These are phyloP conservation scores for Pythium graminicola DNA, from an alignment of 352 stramenopile species.

Conservation along the genomic window DNA sequence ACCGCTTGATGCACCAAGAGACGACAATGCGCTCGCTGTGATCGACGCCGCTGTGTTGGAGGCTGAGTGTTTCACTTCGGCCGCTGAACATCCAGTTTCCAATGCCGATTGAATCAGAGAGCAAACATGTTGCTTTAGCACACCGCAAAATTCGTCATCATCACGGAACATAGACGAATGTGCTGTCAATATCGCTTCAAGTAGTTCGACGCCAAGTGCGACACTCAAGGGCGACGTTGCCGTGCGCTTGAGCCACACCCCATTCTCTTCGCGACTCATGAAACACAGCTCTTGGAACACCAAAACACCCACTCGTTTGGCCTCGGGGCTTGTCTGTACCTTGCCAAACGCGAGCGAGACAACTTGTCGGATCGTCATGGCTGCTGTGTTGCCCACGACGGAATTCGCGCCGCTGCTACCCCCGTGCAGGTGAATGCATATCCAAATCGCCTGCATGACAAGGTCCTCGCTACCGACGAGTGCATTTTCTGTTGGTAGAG, in stretches of 20 bases:
- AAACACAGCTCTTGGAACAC: slow-evolving; percentile 86
- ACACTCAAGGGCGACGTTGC: slow-evolving; percentile 69
- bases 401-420: slow-evolving; percentile 65
- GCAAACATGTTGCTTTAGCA: slow-evolving; percentile 79
- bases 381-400: slow-evolving; percentile 78
- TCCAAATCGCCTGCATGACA: slow-evolving; percentile 85
- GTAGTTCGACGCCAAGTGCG: slow-evolving; percentile 66
- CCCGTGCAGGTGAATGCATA: slow-evolving; percentile 77
- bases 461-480: slow-evolving; percentile 77
- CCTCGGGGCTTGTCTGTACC: slow-evolving; percentile 53
- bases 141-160: slow-evolving; percentile 64
- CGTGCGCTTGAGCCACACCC: slow-evolving; percentile 79
- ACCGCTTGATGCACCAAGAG: slow-evolving; percentile 17
- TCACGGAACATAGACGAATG: slow-evolving; percentile 59
- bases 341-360: slow-evolving; percentile 84
- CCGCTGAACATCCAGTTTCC: slow-evolving; percentile 57
- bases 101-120: slow-evolving; percentile 65
- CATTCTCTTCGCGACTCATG: slow-evolving; percentile 78
- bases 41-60: slow-evolving; percentile 15
- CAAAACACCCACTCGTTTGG: slow-evolving; percentile 76
- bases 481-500: slow-evolving; percentile 25
- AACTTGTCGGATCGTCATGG: slow-evolving; percentile 84
- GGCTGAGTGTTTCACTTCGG: slow-evolving; percentile 10
- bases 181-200: slow-evolving; percentile 66
- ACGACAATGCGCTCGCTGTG: slow-evolving; percentile 17